phyloP scores from a whole-genome alignment of 768 basidiomycete genomes.

The Boletales sp. region DNA sequence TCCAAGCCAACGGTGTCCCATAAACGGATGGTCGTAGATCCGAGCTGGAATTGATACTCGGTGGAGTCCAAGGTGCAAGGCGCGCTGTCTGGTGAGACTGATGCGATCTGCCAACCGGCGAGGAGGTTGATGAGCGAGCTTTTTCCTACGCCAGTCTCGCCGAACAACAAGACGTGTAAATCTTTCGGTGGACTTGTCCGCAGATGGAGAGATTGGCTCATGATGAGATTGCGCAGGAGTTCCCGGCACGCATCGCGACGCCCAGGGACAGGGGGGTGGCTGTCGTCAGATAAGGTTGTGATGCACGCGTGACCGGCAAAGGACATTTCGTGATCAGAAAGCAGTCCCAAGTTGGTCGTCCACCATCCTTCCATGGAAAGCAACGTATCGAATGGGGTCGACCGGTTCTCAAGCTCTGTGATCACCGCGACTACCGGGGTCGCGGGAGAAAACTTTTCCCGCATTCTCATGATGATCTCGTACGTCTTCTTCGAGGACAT shows the following conservation, averaged over 20 bases:
- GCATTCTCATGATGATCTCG: slow-evolving; percentile 14
- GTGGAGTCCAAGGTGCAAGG: slow-evolving; percentile 34
- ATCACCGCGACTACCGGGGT: slow-evolving; percentile 27
- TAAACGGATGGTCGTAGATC: slow-evolving; percentile 19
- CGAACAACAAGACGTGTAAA: slow-evolving; percentile 38
- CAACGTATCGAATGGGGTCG: slow-evolving; percentile 5
- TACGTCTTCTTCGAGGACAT: slow-evolving; percentile 17
- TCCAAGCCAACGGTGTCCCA: slow-evolving; percentile 35
- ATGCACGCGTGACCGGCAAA: slow-evolving; percentile 38
- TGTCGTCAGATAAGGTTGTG: slow-evolving; percentile 27
- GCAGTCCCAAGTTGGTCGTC: slow-evolving; percentile 24
- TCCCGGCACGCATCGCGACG: slow-evolving; percentile 18
- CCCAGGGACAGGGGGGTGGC: slow-evolving; percentile 17
- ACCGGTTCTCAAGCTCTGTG: slow-evolving; percentile 29
- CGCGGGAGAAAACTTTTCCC: slow-evolving; percentile 10
- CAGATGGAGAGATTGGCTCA: slow-evolving; percentile 11
- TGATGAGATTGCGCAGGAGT: slow-evolving; percentile 18
- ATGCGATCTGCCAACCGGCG: slow-evolving; percentile 24
- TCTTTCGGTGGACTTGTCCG: slow-evolving; percentile 17
- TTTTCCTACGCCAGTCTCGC: slow-evolving; percentile 30
- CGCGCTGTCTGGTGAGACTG: slow-evolving; percentile 17
- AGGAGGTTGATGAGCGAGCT: slow-evolving; percentile 28
- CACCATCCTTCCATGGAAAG: slow-evolving; percentile 39
- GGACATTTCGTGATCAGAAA: slow-evolving; percentile 27
- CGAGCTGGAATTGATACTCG: slow-evolving; percentile 27